Evolutionary conservation across 2,329 filamentous ascomycete species (phyloP), one percentile per base, ranked within the genome.

Genomic region (Ilyonectria destructans): DNA sequence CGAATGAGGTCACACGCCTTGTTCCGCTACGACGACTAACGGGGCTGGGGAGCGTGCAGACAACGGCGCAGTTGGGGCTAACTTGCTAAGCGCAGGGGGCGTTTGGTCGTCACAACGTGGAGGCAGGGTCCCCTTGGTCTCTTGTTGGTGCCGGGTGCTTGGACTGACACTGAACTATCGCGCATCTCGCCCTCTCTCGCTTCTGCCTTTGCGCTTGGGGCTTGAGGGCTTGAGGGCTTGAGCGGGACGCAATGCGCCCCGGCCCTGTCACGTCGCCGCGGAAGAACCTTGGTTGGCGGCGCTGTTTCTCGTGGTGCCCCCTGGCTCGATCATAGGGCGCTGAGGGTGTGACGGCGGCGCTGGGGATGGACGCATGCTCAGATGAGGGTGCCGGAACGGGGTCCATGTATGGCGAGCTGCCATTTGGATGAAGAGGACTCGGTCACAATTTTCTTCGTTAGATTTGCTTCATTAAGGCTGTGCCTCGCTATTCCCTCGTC

Each of bases 91-190:
- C 49, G 31, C 31, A 40, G 54, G 43, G 49, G 21, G 52, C 59
- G 37, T n/a, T 48, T 17, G 21, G 51, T 40, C 59, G 51, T 48
- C 59, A 62, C 59, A 62, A 62, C 59, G 59, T 62, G 60, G 51
- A 40, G 43, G 46, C 52, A 49, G 60, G 60, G 52, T 57, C 52
- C 33, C 52, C 48, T 21, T 51, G 48, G 37, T 15, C 49, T 35
- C 58, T 29, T 45, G 56, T 19, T 29, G 31, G 52, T 37, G 52
- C 31, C 52, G 31, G 26, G 23, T 19, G 15, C 26, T 45, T 31
- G 19, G 40, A 35, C 37, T 31, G 48, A 37, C 35, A 31, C 40
- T 19, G 29, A 33, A n/a, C 40, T 43, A 43, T 43, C 40, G 17
- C 40, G 15, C 40, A n/a, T n/a, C 40, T 43, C 40, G 15, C 15